Evolutionary conservation across 1,139 yeast genomes (phyloP).

Genomic region (Blastobotrys serpentis): DNA sequence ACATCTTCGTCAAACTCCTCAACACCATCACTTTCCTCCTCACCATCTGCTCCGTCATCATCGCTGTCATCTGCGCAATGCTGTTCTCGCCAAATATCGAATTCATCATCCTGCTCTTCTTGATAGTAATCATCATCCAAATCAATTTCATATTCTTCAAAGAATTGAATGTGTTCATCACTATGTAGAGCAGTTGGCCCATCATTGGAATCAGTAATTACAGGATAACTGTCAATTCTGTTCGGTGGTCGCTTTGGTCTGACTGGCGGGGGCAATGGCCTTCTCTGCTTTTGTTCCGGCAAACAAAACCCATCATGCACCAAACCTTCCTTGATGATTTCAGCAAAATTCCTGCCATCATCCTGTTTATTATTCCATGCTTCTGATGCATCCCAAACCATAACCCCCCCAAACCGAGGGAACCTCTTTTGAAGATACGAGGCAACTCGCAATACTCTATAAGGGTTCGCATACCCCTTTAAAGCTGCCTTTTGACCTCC

Average conservation of each 20-base stretch:
- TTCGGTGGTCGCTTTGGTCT: neutral
- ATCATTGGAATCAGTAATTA: neutral
- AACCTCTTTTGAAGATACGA: conserved; percentile 35
- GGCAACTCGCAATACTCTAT: conserved; percentile 24
- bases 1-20: neutral
- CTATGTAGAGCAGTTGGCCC: neutral
- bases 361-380: conserved; percentile 53
- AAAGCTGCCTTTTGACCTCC: conserved; percentile 67
- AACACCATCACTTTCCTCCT: conserved; percentile 3
- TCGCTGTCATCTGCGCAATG: conserved; percentile 16
- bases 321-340: conserved; percentile 43
- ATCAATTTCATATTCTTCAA: conserved; percentile 4
- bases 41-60: conserved; percentile 15
- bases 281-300: neutral
- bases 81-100: neutral
- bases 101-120: conserved; percentile 4
- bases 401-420: conserved; percentile 72
- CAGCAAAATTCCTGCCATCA: conserved; percentile 40
- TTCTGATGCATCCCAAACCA: conserved; percentile 91
- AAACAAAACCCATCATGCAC: neutral
- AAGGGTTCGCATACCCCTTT: conserved; percentile 54
- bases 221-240: neutral
- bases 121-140: conserved; percentile 3
- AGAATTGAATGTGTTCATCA: neutral
- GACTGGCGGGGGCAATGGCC: neutral